phyloP scores from a whole-genome alignment of 2,329 filamentous ascomycete genomes.

The Pseudogymnoascus sp. region DNA sequence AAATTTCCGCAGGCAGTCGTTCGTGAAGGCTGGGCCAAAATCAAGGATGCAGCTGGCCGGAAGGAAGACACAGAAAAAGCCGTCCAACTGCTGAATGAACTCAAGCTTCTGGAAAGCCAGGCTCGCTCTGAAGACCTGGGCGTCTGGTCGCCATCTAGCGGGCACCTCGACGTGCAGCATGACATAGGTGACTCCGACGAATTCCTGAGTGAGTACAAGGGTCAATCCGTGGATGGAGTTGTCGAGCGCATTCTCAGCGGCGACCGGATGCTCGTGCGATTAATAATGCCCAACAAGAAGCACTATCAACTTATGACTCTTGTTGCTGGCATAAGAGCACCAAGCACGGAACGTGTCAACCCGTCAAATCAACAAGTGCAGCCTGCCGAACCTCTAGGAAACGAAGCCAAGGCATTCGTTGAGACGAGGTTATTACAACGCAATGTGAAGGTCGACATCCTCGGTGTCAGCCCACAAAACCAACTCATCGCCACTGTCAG shows the following conservation, averaged over 20 bases:
- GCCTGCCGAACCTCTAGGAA: slow-evolving; percentile 79
- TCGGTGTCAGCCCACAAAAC: slow-evolving; percentile 82
- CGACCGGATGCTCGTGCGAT: slow-evolving; percentile 77
- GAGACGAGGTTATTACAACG: slow-evolving; percentile 81
- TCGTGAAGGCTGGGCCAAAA: slow-evolving; percentile 83
- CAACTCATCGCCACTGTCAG: slow-evolving; percentile 83
- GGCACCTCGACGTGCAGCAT: slow-evolving; percentile 67
- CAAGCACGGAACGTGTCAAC: slow-evolving; percentile 79
- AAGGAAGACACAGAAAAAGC: slow-evolving; percentile 81
- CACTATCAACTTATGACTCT: slow-evolving; percentile 80
- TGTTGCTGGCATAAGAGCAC: slow-evolving; percentile 80
- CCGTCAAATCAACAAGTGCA: slow-evolving; percentile 63
- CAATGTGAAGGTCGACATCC: slow-evolving; percentile 70
- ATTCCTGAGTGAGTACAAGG: slow-evolving; percentile 79
- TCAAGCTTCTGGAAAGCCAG: slow-evolving; percentile 68
- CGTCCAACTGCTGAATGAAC: slow-evolving; percentile 62
- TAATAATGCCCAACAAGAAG: slow-evolving; percentile 72
- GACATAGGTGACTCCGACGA: slow-evolving; percentile 68
- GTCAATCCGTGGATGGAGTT: slow-evolving; percentile 73
- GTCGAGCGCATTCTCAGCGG: slow-evolving; percentile 88
- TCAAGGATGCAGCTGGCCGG: slow-evolving; percentile 87
- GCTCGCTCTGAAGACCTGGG: slow-evolving; percentile 76
- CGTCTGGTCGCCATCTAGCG: slow-evolving; percentile 62
- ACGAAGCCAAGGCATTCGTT: slow-evolving; percentile 81
- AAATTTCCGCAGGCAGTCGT: slow-evolving; percentile 75